Evolutionary conservation across 441 rosid genomes (phyloP), one percentile per base, ranked within the genome.

Genomic region (Erodium texanum): DNA sequence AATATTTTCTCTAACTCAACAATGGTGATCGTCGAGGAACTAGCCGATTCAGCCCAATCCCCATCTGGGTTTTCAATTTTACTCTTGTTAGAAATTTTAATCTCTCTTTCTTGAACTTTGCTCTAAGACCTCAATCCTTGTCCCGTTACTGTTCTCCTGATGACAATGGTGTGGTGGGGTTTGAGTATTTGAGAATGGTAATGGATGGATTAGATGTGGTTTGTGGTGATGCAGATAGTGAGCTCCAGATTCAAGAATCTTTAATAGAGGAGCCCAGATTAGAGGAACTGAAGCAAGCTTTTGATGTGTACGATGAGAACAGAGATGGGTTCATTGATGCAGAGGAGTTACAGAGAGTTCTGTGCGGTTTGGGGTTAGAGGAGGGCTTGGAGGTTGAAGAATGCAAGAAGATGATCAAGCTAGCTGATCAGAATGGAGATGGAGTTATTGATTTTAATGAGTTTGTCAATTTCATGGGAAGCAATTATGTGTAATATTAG

Each of bases 211-310:
- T 56, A 22, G 23, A 16, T 19, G 62, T 56, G 62, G 10, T 56
- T 8, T 56, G 62, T 56, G 62, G 9, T 56, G 61, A 54, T 54
- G 61, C 16, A 18, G 61, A 54, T 7, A 20, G 24, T 56, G 62
- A 50, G 1, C 8, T n/a, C 20, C 14, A 3, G 22, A 52, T 56
- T 56, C 4, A 19, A 20, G 62, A 56, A 20, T 56, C 7, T 1
- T 7, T 19, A 19, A 20, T 4, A 16, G 62, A 56, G 48, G 72
- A 23, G 66, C 63, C 66, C 16, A 73, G 76, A 32, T 24, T 56
- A 61, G 68, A 67, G 48, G 76, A 73, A 22, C 20, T 52, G 72
- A 73, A 54, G 68, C 68, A 73, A 41, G 76, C 76, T 23, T 73
- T 73, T 64, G 36, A 20, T 22, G 76, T 68, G 29, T 73, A 68